Percentiles rank a stretch among this genome's conserved stretches.
Evolutionary conservation across 768 basidiomycete species (phyloP).

Genomic region (Podaxis sp.): DNA sequence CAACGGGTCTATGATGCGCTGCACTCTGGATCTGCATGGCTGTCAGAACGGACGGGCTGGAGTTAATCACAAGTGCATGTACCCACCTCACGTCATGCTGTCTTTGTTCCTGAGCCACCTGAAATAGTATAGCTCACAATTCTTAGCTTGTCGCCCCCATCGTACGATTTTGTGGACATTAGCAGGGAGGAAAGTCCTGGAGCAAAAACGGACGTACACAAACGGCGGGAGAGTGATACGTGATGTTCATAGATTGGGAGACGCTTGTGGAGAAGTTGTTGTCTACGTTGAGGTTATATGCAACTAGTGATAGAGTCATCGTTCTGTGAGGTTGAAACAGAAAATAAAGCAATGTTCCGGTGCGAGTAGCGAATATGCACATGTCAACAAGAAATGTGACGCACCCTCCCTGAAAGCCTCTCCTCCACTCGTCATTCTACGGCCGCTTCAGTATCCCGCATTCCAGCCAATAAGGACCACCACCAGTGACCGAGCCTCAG

Average conservation of each 20-base stretch:
- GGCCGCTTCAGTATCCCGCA: not conserved
- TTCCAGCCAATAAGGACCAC: not conserved
- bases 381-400: conserved; percentile 52
- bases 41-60: not conserved
- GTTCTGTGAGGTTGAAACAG: conserved; percentile 33
- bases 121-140: conserved; percentile 54
- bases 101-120: conserved; percentile 44
- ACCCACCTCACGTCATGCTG: conserved; percentile 52
- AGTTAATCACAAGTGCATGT: not conserved
- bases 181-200: too few species aligned
- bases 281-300: conserved; percentile 27
- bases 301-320: conserved; percentile 46
- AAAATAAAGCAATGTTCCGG: not conserved
- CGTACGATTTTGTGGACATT: not conserved
- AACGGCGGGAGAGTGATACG: conserved; percentile 56
- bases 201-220: conserved; percentile 30
- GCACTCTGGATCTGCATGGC: conserved; percentile 53
- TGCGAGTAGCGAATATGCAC: conserved; percentile 28
- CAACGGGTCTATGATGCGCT: conserved; percentile 50
- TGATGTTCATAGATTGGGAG: conserved; percentile 51
- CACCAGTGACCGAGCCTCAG: conserved; percentile 32
- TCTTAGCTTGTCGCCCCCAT: conserved; percentile 49
- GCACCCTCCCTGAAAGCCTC: conserved; percentile 55
- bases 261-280: conserved; percentile 34
- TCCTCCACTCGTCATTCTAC: conserved; percentile 56